Conservation (phyloP, 163 green algal species). For the Prototheca stagnorum region DNA sequence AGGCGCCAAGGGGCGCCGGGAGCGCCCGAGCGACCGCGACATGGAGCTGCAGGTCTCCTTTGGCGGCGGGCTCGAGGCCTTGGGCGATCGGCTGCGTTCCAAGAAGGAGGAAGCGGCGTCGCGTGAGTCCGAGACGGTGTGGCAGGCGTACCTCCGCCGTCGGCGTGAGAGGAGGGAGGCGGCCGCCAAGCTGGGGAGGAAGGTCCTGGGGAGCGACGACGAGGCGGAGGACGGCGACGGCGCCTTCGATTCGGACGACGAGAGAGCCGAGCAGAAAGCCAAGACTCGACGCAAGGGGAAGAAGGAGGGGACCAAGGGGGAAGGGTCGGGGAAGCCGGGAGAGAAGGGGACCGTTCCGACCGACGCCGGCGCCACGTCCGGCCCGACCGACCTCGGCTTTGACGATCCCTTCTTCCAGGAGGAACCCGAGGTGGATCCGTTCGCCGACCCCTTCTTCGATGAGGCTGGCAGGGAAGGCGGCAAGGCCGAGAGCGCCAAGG, state of each 20-base stretch:
- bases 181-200: constrained; percentile 12
- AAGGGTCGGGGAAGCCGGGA: too few species aligned
- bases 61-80: constrained; percentile 48
- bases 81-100: constrained; percentile 48
- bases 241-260: too few species aligned
- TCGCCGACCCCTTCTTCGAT: constrained; percentile 81
- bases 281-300: too few species aligned
- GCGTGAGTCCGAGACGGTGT: constrained; percentile 50
- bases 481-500: constrained; percentile 1
- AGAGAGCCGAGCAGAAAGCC: too few species aligned
- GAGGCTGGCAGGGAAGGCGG: constrained; percentile 4
- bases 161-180: constrained; percentile 27
- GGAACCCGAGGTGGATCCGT: constrained; percentile 38
- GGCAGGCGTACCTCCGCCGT: constrained; percentile 54
- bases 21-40: constrained; percentile 11
- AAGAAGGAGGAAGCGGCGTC: constrained; percentile 39
- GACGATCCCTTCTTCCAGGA: constrained; percentile 43
- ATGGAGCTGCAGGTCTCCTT: constrained; percentile 79
- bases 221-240: constrained; percentile 26
- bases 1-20: too few species aligned
- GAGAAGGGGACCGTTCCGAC: too few species aligned
- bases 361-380: too few species aligned
- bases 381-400: too few species aligned
- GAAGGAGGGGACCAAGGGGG: too few species aligned
- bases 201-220: constrained; percentile 17